Evolutionary conservation across 2,329 filamentous ascomycete genomes (phyloP), one percentile per base, ranked within the genome.

Genomic region (Tolypocladium pustulatum): DNA sequence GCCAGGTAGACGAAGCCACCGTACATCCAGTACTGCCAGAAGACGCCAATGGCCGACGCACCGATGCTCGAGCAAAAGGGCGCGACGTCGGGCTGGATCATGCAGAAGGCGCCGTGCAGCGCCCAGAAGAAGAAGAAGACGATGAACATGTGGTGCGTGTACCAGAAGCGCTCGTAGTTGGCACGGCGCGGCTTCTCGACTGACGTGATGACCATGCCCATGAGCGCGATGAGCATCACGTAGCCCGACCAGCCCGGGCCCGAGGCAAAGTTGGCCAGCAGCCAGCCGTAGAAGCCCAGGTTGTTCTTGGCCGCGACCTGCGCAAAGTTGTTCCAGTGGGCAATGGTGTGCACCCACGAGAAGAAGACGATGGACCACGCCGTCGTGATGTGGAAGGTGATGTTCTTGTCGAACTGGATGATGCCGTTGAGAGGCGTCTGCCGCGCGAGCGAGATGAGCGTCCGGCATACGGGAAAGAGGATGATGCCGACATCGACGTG

Each of bases 111-210:
- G 60, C 90, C 90, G 73, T 95, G 90, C 67, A 93, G 82, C n/a
- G 89, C 86, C 89, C 90, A 94, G 79, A 94, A 92, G 65, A 93
- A 79, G 77, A 94, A 94, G 81, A 94, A 94, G 63, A 93, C 69
- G 73, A 93, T 84, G 71, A 94, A 94, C 71, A 94, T 82, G 76
- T 94, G 90, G 74, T 95, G 90, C 1, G 88, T 90, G 72, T 91
- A 92, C 90, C 90, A 95, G 79, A 94, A 95, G 32, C 89, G 87
- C 72, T 93, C 90, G 71, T 90, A 93, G 76, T 94, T 92, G 61
- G 87, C 87, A 57, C 89, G 84, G 56, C 89, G 82, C 12, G 85
- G 84, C 76, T 89, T 90, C 75, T 93, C 89, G 17, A 89, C 77
- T 10, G 89, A 90, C 0, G 90, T 94, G 32, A 85, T 67, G 3